Percentiles rank a stretch among this genome's conserved stretches.
phyloP scores from a whole-genome alignment of 192 early-diverging fungal genomes.

The Ambispora gerdemannii region DNA sequence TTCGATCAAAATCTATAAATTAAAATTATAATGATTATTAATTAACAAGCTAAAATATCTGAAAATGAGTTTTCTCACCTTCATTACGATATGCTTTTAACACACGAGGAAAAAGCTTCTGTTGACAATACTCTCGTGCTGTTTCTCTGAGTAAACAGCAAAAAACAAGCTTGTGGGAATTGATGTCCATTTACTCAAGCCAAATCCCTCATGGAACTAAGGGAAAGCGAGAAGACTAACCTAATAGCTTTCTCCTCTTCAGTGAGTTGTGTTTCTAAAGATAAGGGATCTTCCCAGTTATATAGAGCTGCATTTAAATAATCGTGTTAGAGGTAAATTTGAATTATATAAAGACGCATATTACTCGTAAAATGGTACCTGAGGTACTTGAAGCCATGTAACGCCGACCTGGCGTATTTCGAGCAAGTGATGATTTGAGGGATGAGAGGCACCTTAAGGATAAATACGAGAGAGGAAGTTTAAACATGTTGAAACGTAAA shows the following conservation, averaged over 20 bases:
- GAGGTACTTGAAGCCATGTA: not conserved
- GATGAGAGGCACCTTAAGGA: too few species aligned
- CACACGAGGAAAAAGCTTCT: slow-evolving; percentile 82
- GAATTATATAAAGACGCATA: not conserved
- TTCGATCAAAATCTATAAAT: slow-evolving; percentile 72
- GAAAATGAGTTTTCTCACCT: slow-evolving; percentile 47
- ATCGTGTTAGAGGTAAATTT: not conserved
- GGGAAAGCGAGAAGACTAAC: slow-evolving; percentile 35
- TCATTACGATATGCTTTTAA: slow-evolving; percentile 83
- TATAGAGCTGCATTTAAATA: slow-evolving; percentile 55
- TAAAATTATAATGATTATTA: not conserved
- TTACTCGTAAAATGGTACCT: not conserved
- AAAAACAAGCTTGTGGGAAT: too few species aligned
- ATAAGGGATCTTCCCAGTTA: slow-evolving; percentile 83
- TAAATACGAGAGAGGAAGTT: too few species aligned
- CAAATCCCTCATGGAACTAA: too few species aligned
- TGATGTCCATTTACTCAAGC: too few species aligned
- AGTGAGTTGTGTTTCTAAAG: slow-evolving; percentile 78
- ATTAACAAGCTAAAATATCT: not conserved
- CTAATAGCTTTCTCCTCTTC: slow-evolving; percentile 80
- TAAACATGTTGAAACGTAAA: too few species aligned
- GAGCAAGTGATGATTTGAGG: too few species aligned
- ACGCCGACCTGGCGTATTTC: not conserved
- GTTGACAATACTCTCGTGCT: slow-evolving; percentile 84
- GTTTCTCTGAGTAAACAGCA: slow-evolving; percentile 80